Base-by-base conservation (phyloP, 2,329 filamentous ascomycete species). In the Claviceps maximensis region DNA sequence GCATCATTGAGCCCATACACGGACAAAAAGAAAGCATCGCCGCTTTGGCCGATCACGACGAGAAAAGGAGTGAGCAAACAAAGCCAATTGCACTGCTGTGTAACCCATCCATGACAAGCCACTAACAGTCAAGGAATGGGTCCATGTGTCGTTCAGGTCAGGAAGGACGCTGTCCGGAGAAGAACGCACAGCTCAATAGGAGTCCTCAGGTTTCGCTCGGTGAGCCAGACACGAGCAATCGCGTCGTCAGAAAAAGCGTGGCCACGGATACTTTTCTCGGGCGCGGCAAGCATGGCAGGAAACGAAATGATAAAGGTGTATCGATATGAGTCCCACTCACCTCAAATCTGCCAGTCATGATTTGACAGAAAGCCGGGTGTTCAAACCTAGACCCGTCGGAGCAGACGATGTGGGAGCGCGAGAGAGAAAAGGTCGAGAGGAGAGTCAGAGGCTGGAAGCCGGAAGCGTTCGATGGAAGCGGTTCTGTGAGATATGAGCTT, bases 301-400 rank as follows among this genome's bases (percentile, higher is more conserved):
- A 38, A 41, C 13, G 25, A 17, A 15, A 54, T 38, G 25, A 51
- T 42, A 33, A n/a, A n/a, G 23, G 31, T 15, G n/a, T 29, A 17
- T 44, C 15, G 31, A 38, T 7, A 33, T 17, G n/a, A 25, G 33
- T 23, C 38, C 38, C 45, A 52, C 56, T 54, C 49, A 57, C 56
- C 56, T 57, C 54, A 46, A 51, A 54, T 31, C 41, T 50, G 49
- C 40, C 51, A 21, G 44, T n/a, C 44, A 38, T 48, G 23, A n/a
- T 36, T 25, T 25, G 41, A 9, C 27, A 9, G 29, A 12, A 25
- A 23, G n/a, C 36, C n/a, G 19, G n/a, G 25, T 42, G 48, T 33
- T 17, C 25, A 19, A 27, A 38, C 23, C 19, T 27, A 7, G 27
- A 40, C 27, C 33, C 19, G 19, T 42, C 17, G 15, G 15, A 47